Base-by-base conservation (phyloP, 2,329 filamentous ascomycete species). In the Cladophialophora carrionii region DNA sequence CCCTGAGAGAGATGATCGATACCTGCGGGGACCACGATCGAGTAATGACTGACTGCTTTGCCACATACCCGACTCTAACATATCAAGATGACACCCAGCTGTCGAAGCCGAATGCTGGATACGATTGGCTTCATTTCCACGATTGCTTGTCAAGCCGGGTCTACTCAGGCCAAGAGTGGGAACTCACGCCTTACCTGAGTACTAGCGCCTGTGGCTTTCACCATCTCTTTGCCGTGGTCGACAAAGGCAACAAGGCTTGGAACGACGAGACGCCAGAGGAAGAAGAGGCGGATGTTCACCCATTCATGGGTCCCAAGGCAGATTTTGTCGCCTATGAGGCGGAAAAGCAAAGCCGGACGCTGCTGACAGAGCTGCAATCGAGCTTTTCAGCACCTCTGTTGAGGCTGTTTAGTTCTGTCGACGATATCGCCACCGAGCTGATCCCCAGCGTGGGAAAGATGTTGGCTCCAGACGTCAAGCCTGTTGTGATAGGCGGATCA, bases 61-160 rank as follows among this genome's bases (percentile, higher is more conserved):
- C 90, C 24, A 85, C 90, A 70, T 99, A 96, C 76, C 92, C 94
- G 0, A 87, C 87, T 49, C 90, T 92, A 71, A 88, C 92, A 22
- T 99, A 90, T 78, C 96, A 97, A 79, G 95, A 99, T 75, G 95
- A 99, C 76, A 90, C 88, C 0, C 89, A 91, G 71, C 87, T 99
- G 34, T 90, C 88, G 37, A 99, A 99, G 74, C 96, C 96, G 0
- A 88, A 89, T 70, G 81, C 85, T 0, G 91, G 91, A 0, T 96
- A 96, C 76, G 94, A 97, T 73, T 99, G 95, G 95, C 85, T 99
- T 62, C 84, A 96, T 76, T 98, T 99, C 77, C 91, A 97, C 77
- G 95, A 98, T 73, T 81, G 83, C 0, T 88, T 96, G 68, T 92
- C 91, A 26, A 88, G 88, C 0, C 87, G 88, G 46, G 84, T 98